These are phyloP conservation scores for Penicillium psychrofluorescens DNA, from an alignment of 495 filamentous ascomycete genomes.

Conservation along the genomic window DNA sequence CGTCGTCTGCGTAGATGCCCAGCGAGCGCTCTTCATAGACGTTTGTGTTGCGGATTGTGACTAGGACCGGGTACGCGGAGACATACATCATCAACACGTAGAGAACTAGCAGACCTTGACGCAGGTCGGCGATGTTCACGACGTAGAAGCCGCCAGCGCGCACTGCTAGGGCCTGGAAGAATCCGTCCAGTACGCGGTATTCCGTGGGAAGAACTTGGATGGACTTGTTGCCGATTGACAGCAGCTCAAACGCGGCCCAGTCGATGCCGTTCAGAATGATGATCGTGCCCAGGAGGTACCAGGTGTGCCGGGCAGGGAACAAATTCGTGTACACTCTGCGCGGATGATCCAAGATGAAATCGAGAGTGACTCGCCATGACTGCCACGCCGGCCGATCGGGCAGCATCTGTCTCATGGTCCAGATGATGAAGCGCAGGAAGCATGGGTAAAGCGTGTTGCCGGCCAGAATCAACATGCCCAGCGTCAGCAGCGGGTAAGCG, in stretches of 20 bases:
- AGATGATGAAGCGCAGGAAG: slow-evolving; percentile 71
- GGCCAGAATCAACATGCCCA: slow-evolving; percentile 70
- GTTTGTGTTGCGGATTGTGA: slow-evolving; percentile 63
- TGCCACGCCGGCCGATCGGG: slow-evolving; percentile 35
- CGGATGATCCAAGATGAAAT: slow-evolving; percentile 76
- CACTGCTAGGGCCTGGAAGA: slow-evolving; percentile 80
- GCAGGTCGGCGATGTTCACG: slow-evolving; percentile 61
- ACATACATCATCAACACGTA: slow-evolving; percentile 96
- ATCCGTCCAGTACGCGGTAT: slow-evolving; percentile 63
- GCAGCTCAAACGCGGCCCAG: slow-evolving; percentile 73
- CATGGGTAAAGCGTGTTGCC: slow-evolving; percentile 79
- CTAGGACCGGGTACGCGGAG: slow-evolving; percentile 48
- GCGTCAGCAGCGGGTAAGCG: slow-evolving; percentile 65
- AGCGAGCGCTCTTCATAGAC: slow-evolving; percentile 72
- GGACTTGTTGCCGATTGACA: slow-evolving; percentile 64
- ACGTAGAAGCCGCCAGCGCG: slow-evolving; percentile 82
- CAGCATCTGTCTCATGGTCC: slow-evolving; percentile 47
- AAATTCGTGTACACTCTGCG: slow-evolving; percentile 63
- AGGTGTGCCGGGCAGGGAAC: slow-evolving; percentile 69
- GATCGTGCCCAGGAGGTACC: slow-evolving; percentile 70
- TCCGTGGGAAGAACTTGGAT: slow-evolving; percentile 49
- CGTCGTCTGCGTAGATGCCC: slow-evolving; percentile 52
- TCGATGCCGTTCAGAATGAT: slow-evolving; percentile 72
- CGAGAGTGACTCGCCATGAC: slow-evolving; percentile 56
- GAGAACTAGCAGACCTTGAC: slow-evolving; percentile 66